Evolutionary conservation across 176 grass and related monocot genomes (phyloP).

Genomic region (Eleusine coracana): DNA sequence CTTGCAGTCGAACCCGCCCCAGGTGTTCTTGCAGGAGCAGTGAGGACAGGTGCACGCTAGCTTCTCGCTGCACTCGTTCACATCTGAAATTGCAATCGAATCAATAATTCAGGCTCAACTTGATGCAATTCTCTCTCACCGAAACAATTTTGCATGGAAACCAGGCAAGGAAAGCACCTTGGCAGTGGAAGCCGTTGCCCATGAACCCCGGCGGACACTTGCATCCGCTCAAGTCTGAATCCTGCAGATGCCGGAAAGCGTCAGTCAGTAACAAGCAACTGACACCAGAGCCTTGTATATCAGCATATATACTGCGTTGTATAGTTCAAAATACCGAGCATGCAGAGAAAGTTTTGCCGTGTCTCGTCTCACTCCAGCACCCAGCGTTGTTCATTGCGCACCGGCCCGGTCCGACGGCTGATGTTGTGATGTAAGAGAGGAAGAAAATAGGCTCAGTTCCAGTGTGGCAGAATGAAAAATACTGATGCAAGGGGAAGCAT

Average conservation of each 20-base stretch:
- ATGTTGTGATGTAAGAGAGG: not conserved
- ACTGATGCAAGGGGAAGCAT: not conserved
- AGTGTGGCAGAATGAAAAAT: not conserved
- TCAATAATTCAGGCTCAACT: not conserved
- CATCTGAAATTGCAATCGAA: slow-evolving; percentile 46
- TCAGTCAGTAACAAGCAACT: not conserved
- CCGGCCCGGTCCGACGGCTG: slow-evolving; percentile 80
- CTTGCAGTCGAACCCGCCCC: slow-evolving; percentile 84
- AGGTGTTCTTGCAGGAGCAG: slow-evolving; percentile 82
- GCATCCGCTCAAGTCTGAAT: slow-evolving; percentile 60
- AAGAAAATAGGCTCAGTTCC: not conserved
- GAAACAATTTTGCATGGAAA: not conserved
- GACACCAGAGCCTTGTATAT: not conserved
- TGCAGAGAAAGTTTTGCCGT: slow-evolving; percentile 68
- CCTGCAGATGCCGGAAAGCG: slow-evolving; percentile 34
- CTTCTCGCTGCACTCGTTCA: slow-evolving; percentile 82
- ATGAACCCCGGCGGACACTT: slow-evolving; percentile 70
- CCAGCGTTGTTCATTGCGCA: slow-evolving; percentile 80
- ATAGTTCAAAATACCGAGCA: slow-evolving; percentile 55
- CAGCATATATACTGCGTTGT: no score
- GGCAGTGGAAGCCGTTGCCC: slow-evolving; percentile 71
- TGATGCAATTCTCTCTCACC: not conserved
- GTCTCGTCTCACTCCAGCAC: slow-evolving; percentile 71
- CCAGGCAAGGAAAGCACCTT: slow-evolving; percentile 36
- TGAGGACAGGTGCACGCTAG: slow-evolving; percentile 67